phyloP scores from a whole-genome alignment of 371 early-diverging fungal genomes.

The Mucor circinelloides region DNA sequence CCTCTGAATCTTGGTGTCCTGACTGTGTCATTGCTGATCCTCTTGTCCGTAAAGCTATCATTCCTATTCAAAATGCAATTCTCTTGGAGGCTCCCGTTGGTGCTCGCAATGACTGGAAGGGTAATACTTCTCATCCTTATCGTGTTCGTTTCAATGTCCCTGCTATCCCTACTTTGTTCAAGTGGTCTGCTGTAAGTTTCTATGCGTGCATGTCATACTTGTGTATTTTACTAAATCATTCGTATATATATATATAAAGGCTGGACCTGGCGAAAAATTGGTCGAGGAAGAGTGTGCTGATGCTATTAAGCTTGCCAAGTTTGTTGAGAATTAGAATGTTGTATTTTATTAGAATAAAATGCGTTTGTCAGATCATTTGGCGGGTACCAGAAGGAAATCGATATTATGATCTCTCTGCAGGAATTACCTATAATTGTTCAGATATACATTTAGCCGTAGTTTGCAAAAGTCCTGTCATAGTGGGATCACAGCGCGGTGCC shows the following conservation, averaged over 20 bases:
- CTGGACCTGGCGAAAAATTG: slow-evolving; percentile 44
- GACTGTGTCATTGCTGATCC: slow-evolving; percentile 64
- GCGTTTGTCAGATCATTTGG: neutral
- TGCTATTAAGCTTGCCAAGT: slow-evolving; percentile 38
- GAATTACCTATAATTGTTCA: neutral
- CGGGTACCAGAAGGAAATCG: neutral
- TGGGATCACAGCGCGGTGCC: neutral
- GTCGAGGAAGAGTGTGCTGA: slow-evolving; percentile 58
- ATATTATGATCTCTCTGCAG: neutral
- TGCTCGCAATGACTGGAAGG: slow-evolving; percentile 58
- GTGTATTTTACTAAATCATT: neutral
- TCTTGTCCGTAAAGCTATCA: slow-evolving; percentile 46
- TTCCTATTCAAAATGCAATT: slow-evolving; percentile 40
- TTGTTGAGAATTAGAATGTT: slow-evolving; percentile 25
- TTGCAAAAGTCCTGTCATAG: neutral
- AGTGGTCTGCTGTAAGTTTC: slow-evolving; percentile 54
- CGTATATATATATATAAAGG: slow-evolving; percentile 23
- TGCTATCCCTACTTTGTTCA: slow-evolving; percentile 60
- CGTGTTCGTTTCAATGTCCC: slow-evolving; percentile 48
- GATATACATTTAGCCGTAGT: neutral
- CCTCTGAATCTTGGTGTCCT: slow-evolving; percentile 65
- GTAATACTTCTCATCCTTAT: slow-evolving; percentile 47
- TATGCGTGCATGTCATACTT: neutral
- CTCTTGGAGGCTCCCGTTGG: slow-evolving; percentile 60
- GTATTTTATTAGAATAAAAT: neutral